Conservation (phyloP, 257 asterid species). For the Lantana camara region DNA sequence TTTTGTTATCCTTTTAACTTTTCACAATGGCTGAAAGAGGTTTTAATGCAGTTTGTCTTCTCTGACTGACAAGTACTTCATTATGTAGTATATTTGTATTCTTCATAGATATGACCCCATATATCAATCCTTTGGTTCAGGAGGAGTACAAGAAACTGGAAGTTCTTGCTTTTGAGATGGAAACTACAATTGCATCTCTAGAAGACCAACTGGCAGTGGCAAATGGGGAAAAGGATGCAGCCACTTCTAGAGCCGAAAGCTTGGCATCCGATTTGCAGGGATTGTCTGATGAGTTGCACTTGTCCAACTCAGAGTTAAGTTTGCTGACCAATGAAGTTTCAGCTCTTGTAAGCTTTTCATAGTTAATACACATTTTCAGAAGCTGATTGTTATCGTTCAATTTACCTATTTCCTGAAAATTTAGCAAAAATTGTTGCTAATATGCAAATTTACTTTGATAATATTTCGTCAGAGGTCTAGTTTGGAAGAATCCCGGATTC, state of each 20-base stretch:
- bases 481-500: conserved; percentile 54
- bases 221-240: conserved; percentile 55
- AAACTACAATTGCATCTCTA: conserved; percentile 72
- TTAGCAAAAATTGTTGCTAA: conserved; percentile 17
- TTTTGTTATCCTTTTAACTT: background rate
- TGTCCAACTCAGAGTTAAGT: conserved; percentile 56
- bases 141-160: conserved; percentile 83
- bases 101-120: background rate
- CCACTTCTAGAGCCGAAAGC: conserved; percentile 62
- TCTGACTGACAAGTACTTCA: background rate
- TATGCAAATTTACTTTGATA: conserved; percentile 27
- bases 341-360: conserved; percentile 59
- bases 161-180: conserved; percentile 95
- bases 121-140: conserved; percentile 38
- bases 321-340: conserved; percentile 65
- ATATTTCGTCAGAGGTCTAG: conserved; percentile 60
- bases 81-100: conserved; percentile 1
- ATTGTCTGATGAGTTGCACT: conserved; percentile 55
- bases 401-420: conserved; percentile 15
- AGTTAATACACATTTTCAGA: background rate
- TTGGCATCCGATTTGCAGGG: conserved; percentile 63
- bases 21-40: background rate
- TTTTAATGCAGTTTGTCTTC: conserved; percentile 9
- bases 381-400: conserved; percentile 11
- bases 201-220: conserved; percentile 66